Evolutionary conservation across 768 basidiomycete species (phyloP).

Genomic region (Mycena epipterygia): DNA sequence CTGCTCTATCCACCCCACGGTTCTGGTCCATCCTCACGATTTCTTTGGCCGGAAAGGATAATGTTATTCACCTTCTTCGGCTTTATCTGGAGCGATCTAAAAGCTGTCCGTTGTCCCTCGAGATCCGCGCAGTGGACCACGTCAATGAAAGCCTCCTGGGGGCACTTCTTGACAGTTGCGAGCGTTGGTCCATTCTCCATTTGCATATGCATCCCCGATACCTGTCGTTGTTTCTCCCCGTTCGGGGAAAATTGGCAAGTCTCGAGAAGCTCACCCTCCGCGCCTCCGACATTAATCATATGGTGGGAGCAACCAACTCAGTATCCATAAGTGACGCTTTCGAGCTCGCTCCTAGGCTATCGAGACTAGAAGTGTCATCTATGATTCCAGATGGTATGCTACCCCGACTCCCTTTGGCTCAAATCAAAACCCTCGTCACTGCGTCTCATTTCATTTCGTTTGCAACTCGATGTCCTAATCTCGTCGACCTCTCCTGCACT

Average conservation of each 20-base stretch:
- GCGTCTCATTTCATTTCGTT: neutral
- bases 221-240: neutral
- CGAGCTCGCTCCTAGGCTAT: conserved; percentile 5
- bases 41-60: conserved; percentile 2
- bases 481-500: neutral
- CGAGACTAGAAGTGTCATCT: neutral
- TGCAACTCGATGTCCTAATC: neutral
- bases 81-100: conserved; percentile 10
- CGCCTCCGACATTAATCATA: neutral
- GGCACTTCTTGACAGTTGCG: conserved; percentile 1
- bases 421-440: neutral
- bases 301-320: too few relatives aligned
- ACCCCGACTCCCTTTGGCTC: neutral
- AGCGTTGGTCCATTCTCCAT: conserved; percentile 1
- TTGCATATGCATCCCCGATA: neutral
- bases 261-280: neutral
- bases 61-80: conserved; percentile 1
- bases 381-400: neutral
- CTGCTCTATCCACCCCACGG: neutral
- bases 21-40: conserved; percentile 9
- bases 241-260: neutral
- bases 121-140: conserved; percentile 1
- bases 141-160: neutral
- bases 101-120: neutral
- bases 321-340: neutral